Conservation (phyloP, 2,329 filamentous ascomycete genomes). For the Ceratocystis cacaofunesta region DNA sequence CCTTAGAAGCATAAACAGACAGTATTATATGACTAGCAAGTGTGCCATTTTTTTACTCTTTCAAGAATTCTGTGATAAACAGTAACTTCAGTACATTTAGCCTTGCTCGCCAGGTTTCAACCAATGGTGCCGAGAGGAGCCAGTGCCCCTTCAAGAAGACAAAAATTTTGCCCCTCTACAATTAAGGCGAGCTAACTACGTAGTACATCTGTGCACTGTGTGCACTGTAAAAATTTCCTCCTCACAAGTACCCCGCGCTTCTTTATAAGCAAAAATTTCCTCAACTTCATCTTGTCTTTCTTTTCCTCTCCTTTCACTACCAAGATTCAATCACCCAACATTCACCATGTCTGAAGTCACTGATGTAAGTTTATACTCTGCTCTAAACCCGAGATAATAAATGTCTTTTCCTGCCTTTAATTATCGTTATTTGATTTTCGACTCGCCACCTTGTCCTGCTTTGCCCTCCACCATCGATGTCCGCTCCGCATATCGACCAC, state of each 20-base stretch:
- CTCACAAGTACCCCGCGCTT: constrained; percentile 18
- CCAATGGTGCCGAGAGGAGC: constrained; percentile 7
- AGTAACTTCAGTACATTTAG: neutral
- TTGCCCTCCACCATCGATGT: neutral
- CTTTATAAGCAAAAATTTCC: constrained; percentile 19
- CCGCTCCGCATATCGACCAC: neutral
- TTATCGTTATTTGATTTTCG: neutral
- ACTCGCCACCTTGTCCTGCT: neutral
- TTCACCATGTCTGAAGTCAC: constrained; percentile 39
- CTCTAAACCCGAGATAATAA: neutral
- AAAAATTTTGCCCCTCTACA: constrained; percentile 11
- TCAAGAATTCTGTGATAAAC: neutral
- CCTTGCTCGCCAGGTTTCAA: neutral
- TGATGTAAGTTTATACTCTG: constrained; percentile 33
- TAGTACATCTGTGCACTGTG: constrained; percentile 16
- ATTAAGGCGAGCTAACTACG: constrained; percentile 2
- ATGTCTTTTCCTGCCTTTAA: neutral
- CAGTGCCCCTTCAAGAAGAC: constrained; percentile 6
- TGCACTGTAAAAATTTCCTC: constrained; percentile 16
- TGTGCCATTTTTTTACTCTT: neutral
- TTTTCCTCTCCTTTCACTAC: constrained; percentile 21
- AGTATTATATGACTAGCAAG: neutral
- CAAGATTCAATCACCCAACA: constrained; percentile 24
- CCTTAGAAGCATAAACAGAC: neutral
- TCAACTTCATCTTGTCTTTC: constrained; percentile 19